Base-by-base conservation (phyloP, 352 stramenopile species). In the Phytopythium aichiense region DNA sequence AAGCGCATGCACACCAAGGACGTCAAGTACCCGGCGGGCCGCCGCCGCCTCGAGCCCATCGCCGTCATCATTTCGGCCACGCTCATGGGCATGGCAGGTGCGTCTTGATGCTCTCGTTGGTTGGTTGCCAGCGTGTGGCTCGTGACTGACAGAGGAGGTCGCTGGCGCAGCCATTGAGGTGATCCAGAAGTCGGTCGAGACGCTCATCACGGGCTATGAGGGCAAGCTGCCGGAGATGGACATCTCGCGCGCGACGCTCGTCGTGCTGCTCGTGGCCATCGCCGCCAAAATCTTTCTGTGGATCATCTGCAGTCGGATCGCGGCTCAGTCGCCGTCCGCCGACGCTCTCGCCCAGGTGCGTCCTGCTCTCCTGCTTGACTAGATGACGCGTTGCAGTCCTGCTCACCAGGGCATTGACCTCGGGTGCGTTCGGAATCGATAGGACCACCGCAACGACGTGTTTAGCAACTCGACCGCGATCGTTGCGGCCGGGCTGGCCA, bases 361-460 rank as follows among this genome's bases (percentile, higher is more conserved):
- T 57, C 42, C 6, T 53, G 20, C 54, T 30, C 30, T 31, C n/a
- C 13, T 31, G n/a, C 20, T 15, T 13, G 51, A 18, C 18, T 42
- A 6, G n/a, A 25, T 22, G n/a, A 23, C 16, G 22, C 43, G 35
- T 37, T 45, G n/a, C 49, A 25, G 6, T n/a, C 12, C 25, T 58
- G 8, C 30, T 4, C 35, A 40, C 35, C 28, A 31, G 28, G 28
- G 28, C 28, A 57, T 12, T 49, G 45, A 16, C 15, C 23, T 63
- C 38, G 28, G 30, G 65, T 25, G 33, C n/a, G 38, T 35, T 38
- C 30, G 45, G 42, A 55, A 28, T 64, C 66, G 20, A 40, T 74
- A 98, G 86, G 96, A 99, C 79, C 96, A 99, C 65, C 96, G 92
- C 66, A 99, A 99, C 75, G 96, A 99, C 71, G 92, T 96, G 46